phyloP scores from a whole-genome alignment of 73 alveolate genomes.

The Breviolum minutum region DNA sequence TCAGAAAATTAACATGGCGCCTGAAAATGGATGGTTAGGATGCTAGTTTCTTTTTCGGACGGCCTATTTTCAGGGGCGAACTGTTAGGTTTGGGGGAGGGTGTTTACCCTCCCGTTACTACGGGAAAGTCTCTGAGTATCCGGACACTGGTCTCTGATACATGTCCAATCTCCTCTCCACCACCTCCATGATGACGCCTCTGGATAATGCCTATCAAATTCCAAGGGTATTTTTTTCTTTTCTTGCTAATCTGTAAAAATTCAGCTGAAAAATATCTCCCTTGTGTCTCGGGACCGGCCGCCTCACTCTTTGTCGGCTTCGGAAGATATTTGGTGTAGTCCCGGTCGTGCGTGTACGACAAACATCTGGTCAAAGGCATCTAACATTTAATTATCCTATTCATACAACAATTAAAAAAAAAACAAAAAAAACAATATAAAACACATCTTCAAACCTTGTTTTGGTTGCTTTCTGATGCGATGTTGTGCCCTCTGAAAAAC shows the following conservation, averaged over 20 bases:
- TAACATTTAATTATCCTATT: no score
- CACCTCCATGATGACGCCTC: constrained; percentile 92
- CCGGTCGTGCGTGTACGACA: constrained; percentile 92
- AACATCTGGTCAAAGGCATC: constrained; percentile 16
- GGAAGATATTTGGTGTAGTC: constrained; percentile 93
- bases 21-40: no score
- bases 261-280: no score
- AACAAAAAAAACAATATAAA: not conserved
- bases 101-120: not conserved
- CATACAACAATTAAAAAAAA: not conserved
- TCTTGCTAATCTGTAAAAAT: not conserved
- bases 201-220: constrained; percentile 39
- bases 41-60: no score
- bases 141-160: constrained; percentile 76
- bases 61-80: no score
- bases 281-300: not conserved
- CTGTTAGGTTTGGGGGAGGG: no score
- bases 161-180: constrained; percentile 88
- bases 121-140: not conserved
- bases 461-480: no score
- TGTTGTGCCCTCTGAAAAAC: not conserved
- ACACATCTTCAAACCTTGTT: no score
- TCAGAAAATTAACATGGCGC: no score
- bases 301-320: constrained; percentile 70
- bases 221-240: not conserved